Evolutionary conservation across 495 filamentous ascomycete genomes (phyloP).

Genomic region (Penicillium egyptiacum): DNA sequence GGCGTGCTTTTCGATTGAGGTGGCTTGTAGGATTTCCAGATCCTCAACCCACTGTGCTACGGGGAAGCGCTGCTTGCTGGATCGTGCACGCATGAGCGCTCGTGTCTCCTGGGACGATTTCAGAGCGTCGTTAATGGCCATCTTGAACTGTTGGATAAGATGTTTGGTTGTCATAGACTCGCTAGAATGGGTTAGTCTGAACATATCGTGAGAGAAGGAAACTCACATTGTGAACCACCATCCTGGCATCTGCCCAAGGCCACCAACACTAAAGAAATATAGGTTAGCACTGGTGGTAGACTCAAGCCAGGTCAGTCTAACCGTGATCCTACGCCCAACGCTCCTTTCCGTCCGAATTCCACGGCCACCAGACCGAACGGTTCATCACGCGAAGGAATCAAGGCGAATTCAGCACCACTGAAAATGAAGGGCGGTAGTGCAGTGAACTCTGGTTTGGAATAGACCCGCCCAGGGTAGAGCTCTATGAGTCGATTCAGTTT

Average conservation of each 20-base stretch:
- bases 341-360: constrained; percentile 76
- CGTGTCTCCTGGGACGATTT: constrained; percentile 58
- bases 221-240: constrained; percentile 61
- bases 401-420: constrained; percentile 75
- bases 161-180: constrained; percentile 70
- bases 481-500: constrained; percentile 71
- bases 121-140: constrained; percentile 66
- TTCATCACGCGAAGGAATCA: constrained; percentile 78
- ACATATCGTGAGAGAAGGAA: not conserved
- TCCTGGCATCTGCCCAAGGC: constrained; percentile 75
- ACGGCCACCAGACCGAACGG: constrained; percentile 78
- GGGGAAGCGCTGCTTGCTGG: constrained; percentile 73
- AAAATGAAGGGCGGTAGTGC: constrained; percentile 74
- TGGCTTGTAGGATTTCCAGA: constrained; percentile 60
- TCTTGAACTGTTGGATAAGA: constrained; percentile 67
- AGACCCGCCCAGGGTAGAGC: constrained; percentile 69
- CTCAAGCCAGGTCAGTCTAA: not conserved
- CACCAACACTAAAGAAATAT: constrained; percentile 43
- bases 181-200: constrained; percentile 9
- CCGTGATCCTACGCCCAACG: constrained; percentile 66
- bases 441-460: constrained; percentile 77
- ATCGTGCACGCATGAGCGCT: constrained; percentile 69
- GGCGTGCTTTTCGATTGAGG: constrained; percentile 46
- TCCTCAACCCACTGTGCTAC: constrained; percentile 67
- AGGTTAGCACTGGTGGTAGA: not conserved